Evolutionary conservation across 2,329 filamentous ascomycete genomes (phyloP), one percentile per base, ranked within the genome.

Genomic region (Xylariales sp.): DNA sequence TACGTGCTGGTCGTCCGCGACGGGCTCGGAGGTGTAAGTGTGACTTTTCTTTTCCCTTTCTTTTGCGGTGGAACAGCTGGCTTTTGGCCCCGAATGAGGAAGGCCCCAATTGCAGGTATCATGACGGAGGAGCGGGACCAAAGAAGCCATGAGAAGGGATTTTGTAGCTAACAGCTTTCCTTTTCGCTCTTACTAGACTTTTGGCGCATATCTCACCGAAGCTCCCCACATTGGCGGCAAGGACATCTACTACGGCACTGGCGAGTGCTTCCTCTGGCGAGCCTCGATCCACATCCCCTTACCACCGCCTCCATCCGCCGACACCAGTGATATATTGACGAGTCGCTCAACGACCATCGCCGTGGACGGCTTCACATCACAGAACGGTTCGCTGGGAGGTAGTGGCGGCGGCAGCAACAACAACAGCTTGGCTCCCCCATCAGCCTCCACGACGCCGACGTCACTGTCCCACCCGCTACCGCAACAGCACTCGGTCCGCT

Each of bases 171-270:
- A 25, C 23, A 23, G 23, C 41, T 43, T 41, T 40, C 37, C 29
- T 33, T 25, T 23, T 24, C n/a, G 14, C 29, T 18, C 6, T 19
- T 10, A 20, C 46, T n/a, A 83, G 76, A 76, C 88, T 29, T 98
- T 98, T 59, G 93, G 93, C 55, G 90, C 90, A 37, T 97, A 97
- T 61, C 78, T 97, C 38, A 94, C 88, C 37, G 91, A 98, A 59
- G 74, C 85, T 35, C 90, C 91, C 10, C 86, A 85, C 50, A 87
- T 88, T 0, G 71, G 80, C 2, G 66, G 88, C 3, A 85, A 90
- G 46, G n/a, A n/a, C n/a, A n/a, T n/a, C n/a, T 98, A 95, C 69
- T 98, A 87, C 61, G 93, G 93, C 53, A 96, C 88, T 11, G 93
- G 93, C 53, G 93, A 98, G 63, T 97, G 91, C 63, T 98, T 94